phyloP scores from a whole-genome alignment of 176 grass and related monocot species.

The Puccinellia tenuiflora region DNA sequence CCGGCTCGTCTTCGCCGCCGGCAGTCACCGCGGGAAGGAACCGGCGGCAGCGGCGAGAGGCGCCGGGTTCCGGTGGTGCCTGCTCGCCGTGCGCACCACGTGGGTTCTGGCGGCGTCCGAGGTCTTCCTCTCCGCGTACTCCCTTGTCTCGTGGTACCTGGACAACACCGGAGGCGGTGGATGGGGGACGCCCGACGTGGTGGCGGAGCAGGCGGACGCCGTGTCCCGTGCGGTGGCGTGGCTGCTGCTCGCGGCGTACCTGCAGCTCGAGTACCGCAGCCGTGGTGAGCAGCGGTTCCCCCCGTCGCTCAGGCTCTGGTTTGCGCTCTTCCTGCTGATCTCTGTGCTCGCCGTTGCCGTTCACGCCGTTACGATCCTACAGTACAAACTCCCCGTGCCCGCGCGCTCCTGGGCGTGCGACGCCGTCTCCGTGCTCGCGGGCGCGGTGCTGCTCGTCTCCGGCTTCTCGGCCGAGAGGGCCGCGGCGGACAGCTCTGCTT shows the following conservation, averaged over 20 bases:
- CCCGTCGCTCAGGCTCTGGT: constrained; percentile 47
- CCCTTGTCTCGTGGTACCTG: constrained; percentile 17
- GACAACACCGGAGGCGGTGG: neutral
- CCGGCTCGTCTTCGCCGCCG: neutral
- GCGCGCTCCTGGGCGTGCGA: constrained; percentile 49
- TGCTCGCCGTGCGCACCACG: constrained; percentile 16
- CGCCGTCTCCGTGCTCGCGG: constrained; percentile 26
- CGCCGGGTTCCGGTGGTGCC: neutral
- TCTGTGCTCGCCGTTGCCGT: constrained; percentile 26
- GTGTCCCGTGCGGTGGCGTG: constrained; percentile 45
- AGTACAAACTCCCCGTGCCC: constrained; percentile 12
- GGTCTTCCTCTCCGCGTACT: constrained; percentile 20
- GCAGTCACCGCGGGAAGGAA: neutral
- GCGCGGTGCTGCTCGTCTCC: constrained; percentile 26
- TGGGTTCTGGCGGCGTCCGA: constrained; percentile 26
- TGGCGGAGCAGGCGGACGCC: constrained; percentile 22
- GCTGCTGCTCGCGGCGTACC: constrained; percentile 52
- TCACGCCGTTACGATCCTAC: constrained; percentile 15
- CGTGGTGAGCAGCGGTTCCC: constrained; percentile 43
- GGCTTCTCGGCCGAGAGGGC: constrained; percentile 30
- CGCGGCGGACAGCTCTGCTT: neutral
- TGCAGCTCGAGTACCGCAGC: constrained; percentile 35
- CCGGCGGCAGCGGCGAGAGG: neutral
- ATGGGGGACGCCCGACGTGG: constrained; percentile 31
- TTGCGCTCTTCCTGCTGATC: constrained; percentile 51